Conservation (phyloP, 768 basidiomycete species). For the Hygrocybe punicea region DNA sequence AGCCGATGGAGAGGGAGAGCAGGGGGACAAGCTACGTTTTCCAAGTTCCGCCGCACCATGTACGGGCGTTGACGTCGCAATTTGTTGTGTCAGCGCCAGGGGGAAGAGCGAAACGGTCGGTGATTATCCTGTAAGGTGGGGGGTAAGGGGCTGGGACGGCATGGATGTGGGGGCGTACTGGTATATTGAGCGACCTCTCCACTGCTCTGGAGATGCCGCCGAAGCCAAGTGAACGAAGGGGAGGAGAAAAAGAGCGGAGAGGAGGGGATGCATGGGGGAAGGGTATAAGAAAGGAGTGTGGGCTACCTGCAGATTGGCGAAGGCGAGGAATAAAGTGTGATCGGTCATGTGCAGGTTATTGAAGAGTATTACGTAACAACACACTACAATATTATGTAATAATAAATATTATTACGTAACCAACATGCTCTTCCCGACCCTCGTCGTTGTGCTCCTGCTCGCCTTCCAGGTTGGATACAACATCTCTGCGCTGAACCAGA, state of each 20-base stretch:
- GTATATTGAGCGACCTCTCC: constrained; percentile 77
- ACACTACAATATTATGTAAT: not conserved
- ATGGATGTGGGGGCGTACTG: constrained; percentile 45
- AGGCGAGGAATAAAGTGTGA: not conserved
- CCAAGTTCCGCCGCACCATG: constrained; percentile 90
- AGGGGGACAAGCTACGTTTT: constrained; percentile 38
- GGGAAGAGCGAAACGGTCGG: constrained; percentile 73
- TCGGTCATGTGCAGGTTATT: too few species aligned
- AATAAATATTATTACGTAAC: not conserved
- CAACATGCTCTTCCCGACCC: not conserved
- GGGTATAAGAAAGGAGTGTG: not conserved
- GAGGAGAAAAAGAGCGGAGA: constrained; percentile 10
- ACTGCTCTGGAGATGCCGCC: constrained; percentile 68
- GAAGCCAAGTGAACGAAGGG: constrained; percentile 28
- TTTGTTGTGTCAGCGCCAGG: constrained; percentile 46
- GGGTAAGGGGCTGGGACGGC: not conserved
- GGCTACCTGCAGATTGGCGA: not conserved
- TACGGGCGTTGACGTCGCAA: constrained; percentile 59
- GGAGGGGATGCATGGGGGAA: not conserved
- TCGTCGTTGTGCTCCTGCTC: constrained; percentile 59
- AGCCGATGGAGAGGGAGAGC: not conserved
- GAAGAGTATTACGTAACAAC: too few species aligned
- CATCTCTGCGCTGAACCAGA: constrained; percentile 87
- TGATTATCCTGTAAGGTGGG: constrained; percentile 49
- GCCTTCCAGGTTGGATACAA: constrained; percentile 89